Percentiles rank a stretch among this genome's conserved stretches.
These are phyloP conservation scores for Quercus rubra DNA, from an alignment of 306 rosid species.

Conservation along the genomic window DNA sequence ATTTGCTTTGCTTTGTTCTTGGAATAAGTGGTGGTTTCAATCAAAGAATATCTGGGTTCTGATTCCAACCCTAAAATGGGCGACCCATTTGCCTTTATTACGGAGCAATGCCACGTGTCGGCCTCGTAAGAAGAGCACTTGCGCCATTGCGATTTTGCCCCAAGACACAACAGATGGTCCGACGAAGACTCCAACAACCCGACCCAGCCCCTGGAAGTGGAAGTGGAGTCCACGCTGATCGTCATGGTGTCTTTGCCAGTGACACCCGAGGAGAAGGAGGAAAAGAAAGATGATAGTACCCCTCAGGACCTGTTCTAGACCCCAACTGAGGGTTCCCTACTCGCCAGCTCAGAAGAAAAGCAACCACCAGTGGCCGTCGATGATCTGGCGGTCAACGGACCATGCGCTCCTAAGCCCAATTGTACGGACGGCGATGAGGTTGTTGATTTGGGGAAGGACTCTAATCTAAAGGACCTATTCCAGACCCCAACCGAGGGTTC, in stretches of 20 bases:
- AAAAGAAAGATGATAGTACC: not conserved
- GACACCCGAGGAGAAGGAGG: not conserved
- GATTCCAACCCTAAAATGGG: no score
- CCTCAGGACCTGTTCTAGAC: conserved; percentile 47
- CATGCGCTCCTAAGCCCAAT: not conserved
- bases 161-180: not conserved
- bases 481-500: conserved; percentile 53
- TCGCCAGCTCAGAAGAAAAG: conserved; percentile 22
- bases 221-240: conserved; percentile 14
- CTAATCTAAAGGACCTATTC: conserved; percentile 39
- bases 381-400: not conserved
- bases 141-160: conserved; percentile 1
- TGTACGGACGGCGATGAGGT: not conserved
- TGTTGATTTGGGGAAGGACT: conserved; percentile 32
- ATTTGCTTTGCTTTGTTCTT: conserved; percentile 2
- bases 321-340: conserved; percentile 39
- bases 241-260: conserved; percentile 36
- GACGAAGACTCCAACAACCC: not conserved
- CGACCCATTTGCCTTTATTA: not conserved
- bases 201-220: not conserved
- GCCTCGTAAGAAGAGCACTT: conserved; percentile 25
- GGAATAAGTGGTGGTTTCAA: not conserved
- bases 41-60: not conserved
- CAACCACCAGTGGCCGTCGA: not conserved
- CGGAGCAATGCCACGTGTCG: conserved; percentile 11